Percentiles rank a stretch among this genome's conserved stretches.
These are phyloP conservation scores for Claviceps capensis DNA, from an alignment of 2,329 filamentous ascomycete species.

Conservation along the genomic window DNA sequence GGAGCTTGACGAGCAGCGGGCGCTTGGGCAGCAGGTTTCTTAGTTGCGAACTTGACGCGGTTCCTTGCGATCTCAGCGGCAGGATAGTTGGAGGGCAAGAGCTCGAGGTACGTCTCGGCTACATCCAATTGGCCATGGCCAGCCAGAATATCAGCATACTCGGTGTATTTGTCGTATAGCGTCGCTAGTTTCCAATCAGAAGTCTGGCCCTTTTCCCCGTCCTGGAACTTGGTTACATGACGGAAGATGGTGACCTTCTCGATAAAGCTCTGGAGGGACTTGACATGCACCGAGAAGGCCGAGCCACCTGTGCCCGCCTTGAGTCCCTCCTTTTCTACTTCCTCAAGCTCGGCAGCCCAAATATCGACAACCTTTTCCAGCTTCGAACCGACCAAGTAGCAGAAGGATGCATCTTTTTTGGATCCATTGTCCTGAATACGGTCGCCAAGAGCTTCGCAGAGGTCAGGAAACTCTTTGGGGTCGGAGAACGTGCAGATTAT, in stretches of 20 bases:
- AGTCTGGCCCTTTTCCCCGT: conserved; percentile 55
- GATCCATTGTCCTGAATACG: conserved; percentile 66
- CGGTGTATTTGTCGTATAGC: conserved; percentile 88
- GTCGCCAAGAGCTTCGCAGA: conserved; percentile 91
- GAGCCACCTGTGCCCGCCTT: conserved; percentile 58
- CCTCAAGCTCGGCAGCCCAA: conserved; percentile 81
- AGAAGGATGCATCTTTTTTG: conserved; percentile 88
- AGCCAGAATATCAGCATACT: conserved; percentile 92
- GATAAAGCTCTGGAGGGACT: conserved; percentile 80
- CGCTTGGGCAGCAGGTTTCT: conserved; percentile 24
- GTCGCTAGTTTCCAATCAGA: conserved; percentile 79
- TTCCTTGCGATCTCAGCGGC: conserved; percentile 78
- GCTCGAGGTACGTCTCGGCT: conserved; percentile 81
- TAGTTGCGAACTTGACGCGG: conserved; percentile 72
- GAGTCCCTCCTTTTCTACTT: conserved; percentile 64
- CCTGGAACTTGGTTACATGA: conserved; percentile 81
- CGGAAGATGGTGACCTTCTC: conserved; percentile 98
- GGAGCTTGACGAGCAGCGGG: neutral
- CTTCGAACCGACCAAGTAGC: conserved; percentile 89
- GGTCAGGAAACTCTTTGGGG: conserved; percentile 78
- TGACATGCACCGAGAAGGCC: conserved; percentile 82
- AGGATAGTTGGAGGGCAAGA: conserved; percentile 71
- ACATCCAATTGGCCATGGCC: conserved; percentile 75
- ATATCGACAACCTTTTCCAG: conserved; percentile 93
- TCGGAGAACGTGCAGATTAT: conserved; percentile 92